Evolutionary conservation across 106 monocot genomes (phyloP).

Genomic region (Acanthochlamys bracteata): DNA sequence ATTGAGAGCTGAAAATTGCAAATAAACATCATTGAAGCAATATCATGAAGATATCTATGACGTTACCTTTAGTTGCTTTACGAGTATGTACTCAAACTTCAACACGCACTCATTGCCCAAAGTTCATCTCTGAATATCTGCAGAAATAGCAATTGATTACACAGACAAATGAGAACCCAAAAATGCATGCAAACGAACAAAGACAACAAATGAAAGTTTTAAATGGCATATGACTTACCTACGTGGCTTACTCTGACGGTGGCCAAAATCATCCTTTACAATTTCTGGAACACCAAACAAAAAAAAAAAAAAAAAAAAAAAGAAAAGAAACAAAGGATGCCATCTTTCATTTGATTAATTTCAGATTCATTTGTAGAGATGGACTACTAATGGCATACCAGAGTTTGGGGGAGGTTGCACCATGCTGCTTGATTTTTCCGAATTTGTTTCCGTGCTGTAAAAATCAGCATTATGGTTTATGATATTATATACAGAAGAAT

Average conservation of each 20-base stretch:
- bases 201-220: neutral
- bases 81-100: conserved; percentile 24
- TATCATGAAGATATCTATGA: neutral
- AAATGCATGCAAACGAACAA: neutral
- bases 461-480: neutral
- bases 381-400: conserved; percentile 22
- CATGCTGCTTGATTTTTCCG: conserved; percentile 19
- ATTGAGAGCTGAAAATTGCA: neutral
- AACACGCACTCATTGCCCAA: conserved; percentile 39
- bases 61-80: conserved; percentile 37
- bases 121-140: conserved; percentile 45
- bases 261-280: conserved; percentile 66
- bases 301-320: too few relatives aligned
- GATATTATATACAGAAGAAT: neutral
- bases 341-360: neutral
- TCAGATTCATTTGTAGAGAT: neutral
- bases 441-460: conserved; percentile 32
- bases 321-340: too few relatives aligned
- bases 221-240: conserved; percentile 34
- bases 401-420: conserved; percentile 36
- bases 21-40: neutral
- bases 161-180: neutral
- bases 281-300: conserved; percentile 29
- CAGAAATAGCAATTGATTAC: neutral
- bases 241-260: conserved; percentile 92